Base-by-base conservation (phyloP, 2,329 filamentous ascomycete genomes). In the Orbilia brochopaga region DNA sequence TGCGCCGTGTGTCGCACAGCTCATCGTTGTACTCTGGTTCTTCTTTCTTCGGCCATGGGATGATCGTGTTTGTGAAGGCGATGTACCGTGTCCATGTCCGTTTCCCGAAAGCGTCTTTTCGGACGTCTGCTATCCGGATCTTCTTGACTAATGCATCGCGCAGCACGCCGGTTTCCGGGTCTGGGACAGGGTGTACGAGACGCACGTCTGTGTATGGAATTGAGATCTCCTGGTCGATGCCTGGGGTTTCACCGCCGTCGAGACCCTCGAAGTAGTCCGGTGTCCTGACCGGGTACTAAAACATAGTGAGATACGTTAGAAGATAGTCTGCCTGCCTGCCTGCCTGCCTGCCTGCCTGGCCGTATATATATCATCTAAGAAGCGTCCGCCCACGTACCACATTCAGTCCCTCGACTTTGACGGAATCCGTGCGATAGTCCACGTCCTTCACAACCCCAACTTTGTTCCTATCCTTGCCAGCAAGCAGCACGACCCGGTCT, bases 401-500 rank as follows among this genome's bases (percentile, higher is more conserved):
- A 77, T 89, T 87, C 70, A 87, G 76, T 23, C 83, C 85, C 73
- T 86, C 83, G 48, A 92, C 80, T n/a, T 80, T 82, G 51, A 91
- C 81, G 73, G 84, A 83, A 72, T 86, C 87, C 51, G 80, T 81
- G 10, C 83, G 79, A 2, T 77, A 73, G 74, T 76, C 81, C 51
- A 95, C 81, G 0, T 81, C 79, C 69, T 79, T 79, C 50, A 97
- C 85, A n/a, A 82, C 81, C 56, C 90, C 90, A 80, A 99, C 94
- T 81, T 88, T 90, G 77, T 92, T 92, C 81, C 88, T 89, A 77
- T 94, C 90, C 37, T 84, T 85, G 7, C 93, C 92, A 72, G 88
- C 86, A 60, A 91, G 81, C 67, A 97, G 81, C 59, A 93, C 90
- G 32, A 97, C 92, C 69, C 94, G 85, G 80, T 97, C 94, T 5